A percentile compares a stretch with the other conserved stretches of the same genome.
phyloP scores from a whole-genome alignment of 805 yeast genomes.

The Lipomyces orientalis region DNA sequence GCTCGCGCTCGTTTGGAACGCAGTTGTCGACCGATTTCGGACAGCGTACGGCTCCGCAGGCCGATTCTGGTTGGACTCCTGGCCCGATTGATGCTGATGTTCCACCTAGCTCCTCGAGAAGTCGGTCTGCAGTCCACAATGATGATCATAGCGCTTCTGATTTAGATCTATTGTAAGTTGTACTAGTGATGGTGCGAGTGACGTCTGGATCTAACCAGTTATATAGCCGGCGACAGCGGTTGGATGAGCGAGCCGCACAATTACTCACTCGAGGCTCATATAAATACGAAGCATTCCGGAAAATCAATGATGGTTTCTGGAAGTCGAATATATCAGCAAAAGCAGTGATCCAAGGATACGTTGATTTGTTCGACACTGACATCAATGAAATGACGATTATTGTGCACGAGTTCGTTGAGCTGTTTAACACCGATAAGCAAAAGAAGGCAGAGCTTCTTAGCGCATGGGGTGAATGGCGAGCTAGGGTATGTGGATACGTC shows the following conservation, averaged over 20 bases:
- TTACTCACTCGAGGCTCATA: conserved; percentile 20
- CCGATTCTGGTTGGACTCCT: conserved; percentile 8
- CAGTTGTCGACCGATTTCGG: conserved; percentile 24
- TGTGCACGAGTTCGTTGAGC: conserved; percentile 33
- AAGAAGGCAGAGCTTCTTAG: conserved; percentile 12
- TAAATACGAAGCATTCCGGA: conserved; percentile 21
- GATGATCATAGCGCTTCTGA: conserved; percentile 9
- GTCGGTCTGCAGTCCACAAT: not conserved
- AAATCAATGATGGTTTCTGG: conserved; percentile 19
- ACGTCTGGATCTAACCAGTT: not conserved
- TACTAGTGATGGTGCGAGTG: not conserved
- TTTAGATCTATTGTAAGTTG: conserved; percentile 11
- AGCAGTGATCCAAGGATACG: conserved; percentile 28
- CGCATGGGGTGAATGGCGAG: conserved; percentile 31
- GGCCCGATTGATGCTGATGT: not conserved
- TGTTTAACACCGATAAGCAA: conserved; percentile 12
- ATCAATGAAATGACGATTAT: conserved; percentile 26
- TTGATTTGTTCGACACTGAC: conserved; percentile 29
- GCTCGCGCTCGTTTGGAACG: conserved; percentile 20
- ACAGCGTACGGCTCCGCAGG: conserved; percentile 5
- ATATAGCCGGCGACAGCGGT: conserved; percentile 24
- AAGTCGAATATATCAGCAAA: conserved; percentile 18
- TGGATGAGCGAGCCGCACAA: conserved; percentile 33
- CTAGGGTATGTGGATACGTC: conserved; percentile 7
- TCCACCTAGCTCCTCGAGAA: not conserved